Conservation (phyloP, 805 yeast species). For the Yamadazyma akitaensis region DNA sequence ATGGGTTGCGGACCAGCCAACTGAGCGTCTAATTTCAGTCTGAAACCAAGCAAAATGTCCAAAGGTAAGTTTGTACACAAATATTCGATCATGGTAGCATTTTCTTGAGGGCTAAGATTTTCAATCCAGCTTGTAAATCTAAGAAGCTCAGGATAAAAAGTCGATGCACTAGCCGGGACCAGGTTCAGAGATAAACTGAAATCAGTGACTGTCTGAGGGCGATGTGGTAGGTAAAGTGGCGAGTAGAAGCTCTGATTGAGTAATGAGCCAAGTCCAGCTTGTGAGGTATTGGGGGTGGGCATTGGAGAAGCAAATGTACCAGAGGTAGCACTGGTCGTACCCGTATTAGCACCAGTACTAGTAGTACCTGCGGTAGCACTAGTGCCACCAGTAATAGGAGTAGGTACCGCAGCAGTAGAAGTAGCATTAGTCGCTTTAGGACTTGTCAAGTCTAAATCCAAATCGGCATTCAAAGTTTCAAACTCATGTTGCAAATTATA, state of each 20-base stretch:
- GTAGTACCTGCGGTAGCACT: not conserved
- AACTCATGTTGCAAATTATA: slow-evolving; percentile 46
- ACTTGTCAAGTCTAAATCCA: slow-evolving; percentile 41
- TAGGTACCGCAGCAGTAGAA: not conserved
- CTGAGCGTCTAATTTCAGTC: slow-evolving; percentile 43
- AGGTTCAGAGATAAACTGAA: slow-evolving; percentile 16
- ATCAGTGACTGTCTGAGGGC: slow-evolving; percentile 44
- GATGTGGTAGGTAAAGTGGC: slow-evolving; percentile 31
- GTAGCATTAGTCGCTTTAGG: not conserved
- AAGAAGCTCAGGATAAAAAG: slow-evolving; percentile 49
- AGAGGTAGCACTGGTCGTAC: not conserved
- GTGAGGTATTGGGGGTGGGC: slow-evolving; percentile 14
- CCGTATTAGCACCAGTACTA: not conserved
- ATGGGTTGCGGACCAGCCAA: slow-evolving; percentile 12
- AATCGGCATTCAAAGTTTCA: slow-evolving; percentile 44
- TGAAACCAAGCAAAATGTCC: slow-evolving; percentile 50
- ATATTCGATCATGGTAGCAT: slow-evolving; percentile 51
- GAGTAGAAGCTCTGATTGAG: slow-evolving; percentile 23
- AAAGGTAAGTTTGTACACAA: slow-evolving; percentile 48
- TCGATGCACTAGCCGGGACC: slow-evolving; percentile 16
- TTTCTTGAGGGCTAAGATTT: slow-evolving; percentile 49
- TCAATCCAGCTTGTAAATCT: slow-evolving; percentile 51
- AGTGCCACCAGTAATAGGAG: not conserved
- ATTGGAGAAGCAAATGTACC: slow-evolving; percentile 6
- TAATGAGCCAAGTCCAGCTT: slow-evolving; percentile 25